Percentiles rank a stretch among this genome's conserved stretches.
Conservation (phyloP, 2,329 filamentous ascomycete species). For the Clonostachys chloroleuca region DNA sequence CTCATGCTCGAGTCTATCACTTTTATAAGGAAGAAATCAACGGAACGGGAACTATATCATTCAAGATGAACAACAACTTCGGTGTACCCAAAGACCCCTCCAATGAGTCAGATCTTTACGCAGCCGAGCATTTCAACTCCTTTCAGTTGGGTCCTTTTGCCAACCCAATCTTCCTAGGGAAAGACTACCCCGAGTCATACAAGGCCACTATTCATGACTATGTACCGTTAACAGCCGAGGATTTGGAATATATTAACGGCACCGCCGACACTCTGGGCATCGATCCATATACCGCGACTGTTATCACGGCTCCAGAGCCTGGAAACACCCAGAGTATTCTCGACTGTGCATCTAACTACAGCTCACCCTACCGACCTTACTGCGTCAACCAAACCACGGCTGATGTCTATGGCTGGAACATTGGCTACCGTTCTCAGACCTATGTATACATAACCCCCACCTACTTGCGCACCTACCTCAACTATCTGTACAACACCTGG, state of each 20-base stretch:
- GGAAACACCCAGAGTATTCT: constrained; percentile 31
- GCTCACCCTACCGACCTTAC: constrained; percentile 40
- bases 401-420: constrained; percentile 49
- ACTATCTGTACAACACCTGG: constrained; percentile 57
- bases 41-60: constrained; percentile 40
- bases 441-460: constrained; percentile 56
- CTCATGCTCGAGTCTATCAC: constrained; percentile 43
- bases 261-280: constrained; percentile 53
- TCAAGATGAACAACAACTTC: constrained; percentile 47
- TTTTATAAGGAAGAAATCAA: constrained; percentile 51
- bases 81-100: constrained; percentile 36
- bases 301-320: constrained; percentile 38
- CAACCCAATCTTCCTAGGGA: constrained; percentile 47
- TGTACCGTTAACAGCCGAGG: constrained; percentile 36
- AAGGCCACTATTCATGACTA: constrained; percentile 38
- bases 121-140: constrained; percentile 39
- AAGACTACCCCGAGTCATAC: constrained; percentile 42
- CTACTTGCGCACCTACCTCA: constrained; percentile 50
- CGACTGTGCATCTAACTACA: constrained; percentile 39
- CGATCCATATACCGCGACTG: constrained; percentile 53
- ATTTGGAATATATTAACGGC: constrained; percentile 43
- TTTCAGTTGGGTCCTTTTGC: constrained; percentile 43
- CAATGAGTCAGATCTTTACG: constrained; percentile 33
- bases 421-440: constrained; percentile 49
- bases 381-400: constrained; percentile 44